These are phyloP conservation scores for Mycena rebaudengoi DNA, from an alignment of 768 basidiomycete genomes.

Conservation along the genomic window DNA sequence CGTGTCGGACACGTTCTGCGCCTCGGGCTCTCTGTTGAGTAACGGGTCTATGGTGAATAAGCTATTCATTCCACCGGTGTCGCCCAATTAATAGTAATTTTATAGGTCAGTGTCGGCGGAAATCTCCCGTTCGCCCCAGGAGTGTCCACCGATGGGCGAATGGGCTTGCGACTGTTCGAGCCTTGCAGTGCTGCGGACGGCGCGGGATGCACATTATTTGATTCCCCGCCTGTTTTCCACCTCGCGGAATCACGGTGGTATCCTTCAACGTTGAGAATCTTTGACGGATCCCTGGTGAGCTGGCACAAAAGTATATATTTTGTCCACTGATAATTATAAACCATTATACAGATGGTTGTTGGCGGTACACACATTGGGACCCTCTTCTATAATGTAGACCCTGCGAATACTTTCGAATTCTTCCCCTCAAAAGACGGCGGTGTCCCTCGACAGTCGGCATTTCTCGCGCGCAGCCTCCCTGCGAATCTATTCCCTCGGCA, in stretches of 20 bases:
- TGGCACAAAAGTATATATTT: background rate
- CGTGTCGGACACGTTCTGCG: background rate
- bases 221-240: background rate
- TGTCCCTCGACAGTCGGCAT: too few species aligned
- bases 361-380: background rate
- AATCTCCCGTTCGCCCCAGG: background rate
- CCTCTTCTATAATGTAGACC: background rate
- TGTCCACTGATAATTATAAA: too few species aligned
- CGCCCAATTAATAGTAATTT: too few species aligned
- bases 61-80: background rate
- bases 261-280: background rate
- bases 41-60: background rate
- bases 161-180: background rate
- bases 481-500: too few species aligned
- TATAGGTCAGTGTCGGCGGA: background rate
- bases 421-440: too few species aligned
- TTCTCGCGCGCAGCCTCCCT: too few species aligned
- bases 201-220: background rate
- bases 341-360: background rate
- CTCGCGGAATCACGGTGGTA: background rate
- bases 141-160: background rate
- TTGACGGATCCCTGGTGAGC: background rate
- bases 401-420: too few species aligned
- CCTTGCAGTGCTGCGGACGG: background rate
- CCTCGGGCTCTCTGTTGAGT: background rate